A percentile compares a stretch with the other conserved stretches of the same genome.
Conservation (phyloP, 257 asterid species). For the Vinca minor region DNA sequence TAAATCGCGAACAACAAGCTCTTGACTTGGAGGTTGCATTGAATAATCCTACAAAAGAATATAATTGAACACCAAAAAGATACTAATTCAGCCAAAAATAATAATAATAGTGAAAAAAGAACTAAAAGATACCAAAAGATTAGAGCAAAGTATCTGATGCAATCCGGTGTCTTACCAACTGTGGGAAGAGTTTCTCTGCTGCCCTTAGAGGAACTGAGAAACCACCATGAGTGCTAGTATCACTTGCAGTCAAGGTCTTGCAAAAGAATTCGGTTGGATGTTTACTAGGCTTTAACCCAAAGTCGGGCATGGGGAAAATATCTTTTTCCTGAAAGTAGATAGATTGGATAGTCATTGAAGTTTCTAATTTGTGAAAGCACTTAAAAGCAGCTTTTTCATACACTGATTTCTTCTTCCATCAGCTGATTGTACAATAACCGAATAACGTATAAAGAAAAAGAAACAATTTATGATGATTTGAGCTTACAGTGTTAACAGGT, state of each 20-base stretch:
- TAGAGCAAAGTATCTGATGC: not conserved
- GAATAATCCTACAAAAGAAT: slow-evolving; percentile 58
- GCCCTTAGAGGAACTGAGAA: slow-evolving; percentile 96
- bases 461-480: slow-evolving; percentile 3
- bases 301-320: slow-evolving; percentile 75
- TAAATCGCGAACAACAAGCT: slow-evolving; percentile 84
- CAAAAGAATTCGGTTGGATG: slow-evolving; percentile 95
- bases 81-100: too few species aligned
- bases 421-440: too few species aligned
- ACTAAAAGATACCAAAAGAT: not conserved
- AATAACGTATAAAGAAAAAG: not conserved
- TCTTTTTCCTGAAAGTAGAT: slow-evolving; percentile 64
- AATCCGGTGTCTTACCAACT: slow-evolving; percentile 37
- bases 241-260: slow-evolving; percentile 92
- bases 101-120: too few species aligned
- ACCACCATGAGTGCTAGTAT: slow-evolving; percentile 97
- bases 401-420: not conserved
- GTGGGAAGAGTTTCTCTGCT: slow-evolving; percentile 92
- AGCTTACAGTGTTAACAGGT: slow-evolving; percentile 73
- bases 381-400: not conserved
- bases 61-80: not conserved
- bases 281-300: slow-evolving; percentile 62
- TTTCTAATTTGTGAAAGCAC: not conserved
- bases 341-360: slow-evolving; percentile 4
- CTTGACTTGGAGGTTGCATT: slow-evolving; percentile 96